These are phyloP conservation scores for Cyclospora cayetanensis DNA, from an alignment of 169 alveolate species.

Conservation along the genomic window DNA sequence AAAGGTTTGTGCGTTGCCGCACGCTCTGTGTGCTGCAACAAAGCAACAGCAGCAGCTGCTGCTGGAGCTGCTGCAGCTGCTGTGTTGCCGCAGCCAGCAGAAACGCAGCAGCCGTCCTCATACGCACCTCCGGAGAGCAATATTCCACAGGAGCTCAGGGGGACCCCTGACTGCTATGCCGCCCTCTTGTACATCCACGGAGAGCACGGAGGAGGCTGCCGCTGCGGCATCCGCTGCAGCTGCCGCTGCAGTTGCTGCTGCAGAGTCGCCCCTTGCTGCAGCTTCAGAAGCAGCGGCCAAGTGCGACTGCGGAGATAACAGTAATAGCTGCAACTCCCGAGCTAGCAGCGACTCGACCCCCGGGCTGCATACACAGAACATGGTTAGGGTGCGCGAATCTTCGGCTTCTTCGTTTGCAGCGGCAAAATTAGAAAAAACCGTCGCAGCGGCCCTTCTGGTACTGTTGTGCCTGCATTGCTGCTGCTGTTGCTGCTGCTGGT, in stretches of 20 bases:
- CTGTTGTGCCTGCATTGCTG: neutral
- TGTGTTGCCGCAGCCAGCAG: slow-evolving; percentile 14
- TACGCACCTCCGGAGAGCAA: slow-evolving; percentile 31
- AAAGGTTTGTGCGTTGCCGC: too few relatives aligned
- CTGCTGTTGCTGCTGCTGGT: neutral
- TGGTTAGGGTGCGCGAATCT: neutral
- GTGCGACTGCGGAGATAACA: slow-evolving; percentile 24
- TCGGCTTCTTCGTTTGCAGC: slow-evolving; percentile 2
- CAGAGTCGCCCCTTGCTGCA: slow-evolving; percentile 2
- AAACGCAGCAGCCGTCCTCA: slow-evolving; percentile 12
- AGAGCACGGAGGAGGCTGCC: neutral
- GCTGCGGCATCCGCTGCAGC: slow-evolving; percentile 46
- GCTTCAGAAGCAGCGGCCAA: neutral
- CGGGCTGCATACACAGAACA: slow-evolving; percentile 63
- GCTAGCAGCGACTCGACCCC: slow-evolving; percentile 49
- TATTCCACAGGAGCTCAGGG: slow-evolving; percentile 58
- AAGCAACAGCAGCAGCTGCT: neutral
- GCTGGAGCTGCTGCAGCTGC: neutral
- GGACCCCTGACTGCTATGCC: slow-evolving; percentile 53
- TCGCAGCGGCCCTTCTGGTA: neutral
- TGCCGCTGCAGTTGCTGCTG: slow-evolving; percentile 15
- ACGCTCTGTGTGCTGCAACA: too few relatives aligned
- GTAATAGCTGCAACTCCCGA: slow-evolving; percentile 66
- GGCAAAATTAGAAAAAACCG: neutral
- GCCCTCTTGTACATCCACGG: slow-evolving; percentile 9